Evolutionary conservation across 306 rosid species (phyloP).

Genomic region (Vachellia pachyceras): DNA sequence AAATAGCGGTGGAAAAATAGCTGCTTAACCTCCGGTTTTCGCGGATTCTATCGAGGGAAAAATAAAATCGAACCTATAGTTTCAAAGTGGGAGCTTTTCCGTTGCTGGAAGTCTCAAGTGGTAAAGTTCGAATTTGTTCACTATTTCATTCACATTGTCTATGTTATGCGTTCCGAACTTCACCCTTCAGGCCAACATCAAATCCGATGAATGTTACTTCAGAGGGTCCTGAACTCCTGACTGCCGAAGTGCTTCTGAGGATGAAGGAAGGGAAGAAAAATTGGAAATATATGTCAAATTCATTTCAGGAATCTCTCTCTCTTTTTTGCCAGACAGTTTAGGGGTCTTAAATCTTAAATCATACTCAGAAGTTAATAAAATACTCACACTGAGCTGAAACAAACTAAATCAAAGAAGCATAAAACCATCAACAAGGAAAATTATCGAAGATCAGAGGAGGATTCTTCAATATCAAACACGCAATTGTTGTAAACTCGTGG

Average conservation of each 20-base stretch:
- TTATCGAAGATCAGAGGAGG: too few species aligned
- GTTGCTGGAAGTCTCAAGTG: neutral
- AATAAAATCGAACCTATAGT: neutral
- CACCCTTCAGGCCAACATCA: neutral
- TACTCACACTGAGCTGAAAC: too few species aligned
- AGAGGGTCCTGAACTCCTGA: neutral
- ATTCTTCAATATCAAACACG: too few species aligned
- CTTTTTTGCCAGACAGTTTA: too few species aligned
- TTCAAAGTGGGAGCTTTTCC: neutral
- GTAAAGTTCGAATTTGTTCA: neutral
- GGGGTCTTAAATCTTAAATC: too few species aligned
- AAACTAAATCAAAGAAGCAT: too few species aligned
- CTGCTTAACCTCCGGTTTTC: neutral
- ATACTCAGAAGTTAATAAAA: too few species aligned
- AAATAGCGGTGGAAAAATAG: neutral
- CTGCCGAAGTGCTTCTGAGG: too few species aligned
- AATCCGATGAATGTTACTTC: neutral
- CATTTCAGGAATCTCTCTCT: too few species aligned
- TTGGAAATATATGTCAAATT: too few species aligned
- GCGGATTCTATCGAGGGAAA: neutral
- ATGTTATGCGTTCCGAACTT: neutral
- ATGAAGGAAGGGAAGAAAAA: neutral
- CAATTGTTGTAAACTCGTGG: too few species aligned
- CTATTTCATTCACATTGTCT: neutral
- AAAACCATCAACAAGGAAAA: too few species aligned